A percentile compares a stretch with the other conserved stretches of the same genome.
Conservation (phyloP, 2,329 filamentous ascomycete species). For the Chrysoporthe puriensis region DNA sequence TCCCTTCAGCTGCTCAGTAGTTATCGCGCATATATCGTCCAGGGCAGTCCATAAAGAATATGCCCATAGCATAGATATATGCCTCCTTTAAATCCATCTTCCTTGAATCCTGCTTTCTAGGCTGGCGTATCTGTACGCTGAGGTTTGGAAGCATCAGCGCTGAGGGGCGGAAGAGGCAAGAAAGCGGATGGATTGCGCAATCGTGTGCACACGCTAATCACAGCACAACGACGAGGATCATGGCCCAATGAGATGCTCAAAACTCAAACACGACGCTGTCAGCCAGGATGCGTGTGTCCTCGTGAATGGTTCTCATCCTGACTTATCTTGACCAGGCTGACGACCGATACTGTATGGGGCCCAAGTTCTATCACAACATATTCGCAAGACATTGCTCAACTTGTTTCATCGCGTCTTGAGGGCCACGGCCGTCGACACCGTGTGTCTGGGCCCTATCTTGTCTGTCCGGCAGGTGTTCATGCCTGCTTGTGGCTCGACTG, state of each 20-base stretch:
- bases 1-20: neutral
- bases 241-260: constrained; percentile 8
- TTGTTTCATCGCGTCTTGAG: constrained; percentile 15
- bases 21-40: neutral
- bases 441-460: neutral
- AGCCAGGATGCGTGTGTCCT: constrained; percentile 10
- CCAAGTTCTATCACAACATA: constrained; percentile 24
- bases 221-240: constrained; percentile 12
- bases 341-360: neutral
- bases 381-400: constrained; percentile 25
- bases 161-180: constrained; percentile 24
- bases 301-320: constrained; percentile 7
- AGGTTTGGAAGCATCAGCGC: neutral
- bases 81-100: neutral
- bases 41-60: neutral
- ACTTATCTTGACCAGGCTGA: constrained; percentile 17
- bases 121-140: neutral
- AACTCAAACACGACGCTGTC: constrained; percentile 9
- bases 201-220: constrained; percentile 18
- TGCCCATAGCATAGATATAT: neutral
- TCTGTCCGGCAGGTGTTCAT: too few species aligned
- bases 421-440: neutral
- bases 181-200: constrained; percentile 25
- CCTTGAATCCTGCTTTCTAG: neutral
- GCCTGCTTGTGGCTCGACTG: neutral